Evolutionary conservation across 2,329 filamentous ascomycete species (phyloP), one percentile per base, ranked within the genome.

Genomic region (Colletotrichum godetiae): DNA sequence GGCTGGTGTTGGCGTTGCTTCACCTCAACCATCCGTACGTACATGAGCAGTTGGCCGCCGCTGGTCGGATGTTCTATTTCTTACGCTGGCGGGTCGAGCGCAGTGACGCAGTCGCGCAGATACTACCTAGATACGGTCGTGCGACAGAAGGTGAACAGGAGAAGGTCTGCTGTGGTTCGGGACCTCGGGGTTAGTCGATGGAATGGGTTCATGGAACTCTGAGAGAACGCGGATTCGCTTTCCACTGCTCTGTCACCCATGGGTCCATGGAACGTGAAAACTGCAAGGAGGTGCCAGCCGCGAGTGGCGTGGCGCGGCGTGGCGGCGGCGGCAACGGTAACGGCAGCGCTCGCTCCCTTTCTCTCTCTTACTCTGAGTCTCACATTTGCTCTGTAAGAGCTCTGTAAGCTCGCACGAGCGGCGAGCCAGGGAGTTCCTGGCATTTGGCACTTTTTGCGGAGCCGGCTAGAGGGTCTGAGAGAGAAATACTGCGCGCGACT

Each of bases 41-140:
- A 49, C 37, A 42, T 5, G 37, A 42, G 22, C 33, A 19, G 27
- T 27, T 42, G 24, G 42, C 42, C 37, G 59, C 59, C 19, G 33
- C 42, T 46, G 35, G 24, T 56, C 49, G 46, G 67, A 27, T 42
- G 29, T 46, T 58, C 52, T 13, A 49, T 35, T 31, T 35, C 12
- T 46, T n/a, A 33, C 13, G 12, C 22, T 29, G 67, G 35, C 64
- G 67, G 59, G 59, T 11, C 67, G 52, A 49, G 52, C n/a, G 22
- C 37, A 71, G 55, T 27, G 56, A 71, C 68, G 13, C 56, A 29
- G 63, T 67, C 37, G 37, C 15, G 37, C 37, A 42, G 37, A 42
- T 42, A 42, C 37, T 42, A 42, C 37, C 37, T 42, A 35, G 62
- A 67, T 56, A 49, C 15, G 62, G 56, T 56, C 33, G 63, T 61